Percentiles rank a stretch among this genome's conserved stretches.
phyloP scores from a whole-genome alignment of 2,329 filamentous ascomycete genomes.

The Cladosporium oxysporum region DNA sequence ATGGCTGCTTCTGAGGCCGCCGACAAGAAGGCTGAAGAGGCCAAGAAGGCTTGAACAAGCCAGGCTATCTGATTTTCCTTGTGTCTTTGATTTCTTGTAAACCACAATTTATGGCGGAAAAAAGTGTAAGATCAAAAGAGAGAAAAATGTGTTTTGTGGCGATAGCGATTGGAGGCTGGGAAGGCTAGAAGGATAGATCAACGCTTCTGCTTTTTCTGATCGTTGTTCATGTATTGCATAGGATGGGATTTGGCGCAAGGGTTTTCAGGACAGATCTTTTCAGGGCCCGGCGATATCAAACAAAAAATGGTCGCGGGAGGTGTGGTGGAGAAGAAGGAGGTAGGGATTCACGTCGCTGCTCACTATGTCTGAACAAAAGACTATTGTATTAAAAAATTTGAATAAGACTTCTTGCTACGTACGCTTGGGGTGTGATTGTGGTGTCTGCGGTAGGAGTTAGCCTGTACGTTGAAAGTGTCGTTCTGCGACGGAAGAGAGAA shows the following conservation, averaged over 20 bases:
- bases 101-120: background rate
- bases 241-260: background rate
- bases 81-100: background rate
- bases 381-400: background rate
- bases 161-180: background rate
- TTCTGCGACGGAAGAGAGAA: too few relatives aligned
- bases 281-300: background rate
- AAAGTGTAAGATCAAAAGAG: slow-evolving; percentile 1
- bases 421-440: too few relatives aligned
- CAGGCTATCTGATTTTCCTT: background rate
- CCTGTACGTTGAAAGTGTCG: too few relatives aligned
- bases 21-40: slow-evolving; percentile 15
- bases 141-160: background rate
- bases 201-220: background rate
- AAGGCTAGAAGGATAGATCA: background rate
- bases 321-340: background rate
- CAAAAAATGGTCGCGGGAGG: background rate
- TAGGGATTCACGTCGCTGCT: background rate
- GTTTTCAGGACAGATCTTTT: background rate
- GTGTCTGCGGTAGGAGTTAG: too few relatives aligned
- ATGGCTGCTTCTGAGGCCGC: slow-evolving; percentile 9
- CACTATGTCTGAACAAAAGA: background rate
- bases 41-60: slow-evolving; percentile 12
- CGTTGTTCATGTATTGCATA: background rate
- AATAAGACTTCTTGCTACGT: background rate